phyloP scores from a whole-genome alignment of 2,329 filamentous ascomycete genomes.

The Fusarium secorum region DNA sequence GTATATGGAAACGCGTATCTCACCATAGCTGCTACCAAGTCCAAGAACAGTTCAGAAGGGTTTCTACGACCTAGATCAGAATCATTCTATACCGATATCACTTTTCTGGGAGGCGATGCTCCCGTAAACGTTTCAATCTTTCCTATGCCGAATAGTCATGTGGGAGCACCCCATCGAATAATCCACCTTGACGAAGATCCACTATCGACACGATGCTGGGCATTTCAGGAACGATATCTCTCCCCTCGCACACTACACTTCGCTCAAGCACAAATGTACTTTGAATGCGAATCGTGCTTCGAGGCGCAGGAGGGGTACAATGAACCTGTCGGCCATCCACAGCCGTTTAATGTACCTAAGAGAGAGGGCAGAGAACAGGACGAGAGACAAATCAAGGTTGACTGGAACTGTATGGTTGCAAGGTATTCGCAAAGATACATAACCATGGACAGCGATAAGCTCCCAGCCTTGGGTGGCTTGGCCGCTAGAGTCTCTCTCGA shows the following conservation, averaged over 20 bases:
- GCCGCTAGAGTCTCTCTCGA: neutral
- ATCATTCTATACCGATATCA: neutral
- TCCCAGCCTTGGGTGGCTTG: neutral
- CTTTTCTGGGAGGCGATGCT: accelerated
- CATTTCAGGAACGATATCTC: neutral
- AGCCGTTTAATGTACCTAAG: neutral
- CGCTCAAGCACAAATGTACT: neutral
- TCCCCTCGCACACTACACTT: neutral
- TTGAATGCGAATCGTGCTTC: neutral
- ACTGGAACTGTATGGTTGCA: accelerated
- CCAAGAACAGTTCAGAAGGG: neutral
- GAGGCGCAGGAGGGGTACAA: neutral
- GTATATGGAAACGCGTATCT: neutral
- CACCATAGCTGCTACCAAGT: accelerated
- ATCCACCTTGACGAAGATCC: neutral
- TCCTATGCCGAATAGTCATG: neutral
- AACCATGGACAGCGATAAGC: neutral
- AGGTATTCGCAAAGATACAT: neutral
- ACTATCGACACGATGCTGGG: neutral
- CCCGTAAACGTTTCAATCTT: neutral
- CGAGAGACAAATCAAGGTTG: neutral
- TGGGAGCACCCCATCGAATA: accelerated
- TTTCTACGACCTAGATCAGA: accelerated
- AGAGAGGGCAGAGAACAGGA: neutral
- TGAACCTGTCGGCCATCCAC: too few species aligned